phyloP scores from a whole-genome alignment of 2,329 filamentous ascomycete genomes.

The Aspergillus aculeatus region DNA sequence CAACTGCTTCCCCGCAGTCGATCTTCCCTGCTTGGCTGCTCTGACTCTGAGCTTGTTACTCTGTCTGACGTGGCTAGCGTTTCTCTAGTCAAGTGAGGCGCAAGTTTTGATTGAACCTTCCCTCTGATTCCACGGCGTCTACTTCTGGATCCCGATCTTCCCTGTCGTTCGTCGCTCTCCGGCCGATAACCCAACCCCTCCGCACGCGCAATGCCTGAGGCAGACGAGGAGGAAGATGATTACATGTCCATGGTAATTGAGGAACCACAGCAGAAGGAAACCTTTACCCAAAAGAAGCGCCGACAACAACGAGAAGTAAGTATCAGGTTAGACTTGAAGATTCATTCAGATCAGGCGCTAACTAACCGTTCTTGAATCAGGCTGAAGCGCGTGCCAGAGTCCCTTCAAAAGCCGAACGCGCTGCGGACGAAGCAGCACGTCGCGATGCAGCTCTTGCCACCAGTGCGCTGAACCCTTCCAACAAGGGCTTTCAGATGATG shows the following conservation, averaged over 20 bases:
- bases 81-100: neutral
- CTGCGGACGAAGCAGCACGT: constrained; percentile 67
- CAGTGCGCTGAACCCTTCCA: constrained; percentile 70
- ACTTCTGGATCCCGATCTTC: neutral
- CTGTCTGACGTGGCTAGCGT: neutral
- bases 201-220: constrained; percentile 14
- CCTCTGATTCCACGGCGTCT: neutral
- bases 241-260: constrained; percentile 96
- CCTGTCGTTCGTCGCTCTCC: constrained; percentile 3
- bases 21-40: neutral
- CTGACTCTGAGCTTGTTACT: neutral
- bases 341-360: constrained; percentile 49
- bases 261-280: constrained; percentile 62
- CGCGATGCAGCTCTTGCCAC: constrained; percentile 74
- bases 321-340: neutral
- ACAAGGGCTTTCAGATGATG: constrained; percentile 96
- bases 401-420: constrained; percentile 77
- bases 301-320: constrained; percentile 53
- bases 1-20: neutral
- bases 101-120: neutral
- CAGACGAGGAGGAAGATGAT: constrained; percentile 71
- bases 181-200: constrained; percentile 3
- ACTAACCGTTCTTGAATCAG: constrained; percentile 36
- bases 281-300: constrained; percentile 59
- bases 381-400: constrained; percentile 65